Evolutionary conservation across 345 rosid genomes (phyloP).

Genomic region (Noccaea bulbosa): DNA sequence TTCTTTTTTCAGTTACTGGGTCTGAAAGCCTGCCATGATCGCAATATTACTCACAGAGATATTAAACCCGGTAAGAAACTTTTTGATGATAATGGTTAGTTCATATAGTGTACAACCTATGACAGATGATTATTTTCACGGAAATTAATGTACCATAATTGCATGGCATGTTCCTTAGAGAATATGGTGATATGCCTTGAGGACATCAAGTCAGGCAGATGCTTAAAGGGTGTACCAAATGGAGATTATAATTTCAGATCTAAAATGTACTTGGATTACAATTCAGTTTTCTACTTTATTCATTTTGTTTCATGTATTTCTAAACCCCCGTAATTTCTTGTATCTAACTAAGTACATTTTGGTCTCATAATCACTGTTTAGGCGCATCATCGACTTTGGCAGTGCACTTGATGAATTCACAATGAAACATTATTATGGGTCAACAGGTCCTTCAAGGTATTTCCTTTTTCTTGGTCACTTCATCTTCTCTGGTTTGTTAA

Average conservation of each 20-base stretch:
- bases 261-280: slow-evolving; percentile 57
- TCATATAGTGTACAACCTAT: slow-evolving; percentile 23
- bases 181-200: slow-evolving; percentile 96
- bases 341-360: slow-evolving; percentile 16
- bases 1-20: slow-evolving; percentile 67
- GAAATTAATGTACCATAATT: slow-evolving; percentile 29
- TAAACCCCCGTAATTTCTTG: slow-evolving; percentile 5
- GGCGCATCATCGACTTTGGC: slow-evolving; percentile 98
- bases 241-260: slow-evolving; percentile 60
- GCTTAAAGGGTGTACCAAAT: slow-evolving; percentile 69
- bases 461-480: slow-evolving; percentile 11
- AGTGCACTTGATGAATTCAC: slow-evolving; percentile 90
- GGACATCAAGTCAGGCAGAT: slow-evolving; percentile 73
- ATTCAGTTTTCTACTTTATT: slow-evolving; percentile 31
- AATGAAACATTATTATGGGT: slow-evolving; percentile 75
- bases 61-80: slow-evolving; percentile 84
- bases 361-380: slow-evolving; percentile 41
- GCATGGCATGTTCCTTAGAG: slow-evolving; percentile 52
- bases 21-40: slow-evolving; percentile 89
- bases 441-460: slow-evolving; percentile 91
- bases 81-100: slow-evolving; percentile 23
- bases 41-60: slow-evolving; percentile 94
- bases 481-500: slow-evolving; percentile 27
- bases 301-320: slow-evolving; percentile 20
- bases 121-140: slow-evolving; percentile 23